phyloP scores from a whole-genome alignment of 2,329 filamentous ascomycete genomes.

The Epichloe coenophiala region DNA sequence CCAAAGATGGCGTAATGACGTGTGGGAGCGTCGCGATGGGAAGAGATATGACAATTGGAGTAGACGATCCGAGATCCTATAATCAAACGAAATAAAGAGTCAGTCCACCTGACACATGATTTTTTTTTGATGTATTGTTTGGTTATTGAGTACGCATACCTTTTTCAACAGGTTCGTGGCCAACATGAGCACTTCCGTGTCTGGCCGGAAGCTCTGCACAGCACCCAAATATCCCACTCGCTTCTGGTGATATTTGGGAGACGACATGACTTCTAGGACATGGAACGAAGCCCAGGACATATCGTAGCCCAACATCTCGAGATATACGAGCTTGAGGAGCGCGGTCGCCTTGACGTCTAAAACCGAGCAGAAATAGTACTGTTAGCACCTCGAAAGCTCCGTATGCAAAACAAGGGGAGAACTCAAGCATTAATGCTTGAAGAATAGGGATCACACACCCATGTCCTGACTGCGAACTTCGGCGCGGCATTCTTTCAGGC shows the following conservation, averaged over 20 bases:
- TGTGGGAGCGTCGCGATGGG: constrained; percentile 87
- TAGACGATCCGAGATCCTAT: constrained; percentile 57
- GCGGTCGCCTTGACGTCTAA: constrained; percentile 90
- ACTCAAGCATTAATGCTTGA: not conserved
- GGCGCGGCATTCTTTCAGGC: constrained; percentile 84
- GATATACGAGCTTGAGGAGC: constrained; percentile 86
- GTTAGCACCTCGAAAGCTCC: not conserved
- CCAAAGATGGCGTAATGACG: constrained; percentile 83
- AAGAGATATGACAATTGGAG: constrained; percentile 65
- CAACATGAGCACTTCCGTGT: constrained; percentile 95
- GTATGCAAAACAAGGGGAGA: not conserved
- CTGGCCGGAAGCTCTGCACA: constrained; percentile 87
- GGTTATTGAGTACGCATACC: constrained; percentile 27
- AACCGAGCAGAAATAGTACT: not conserved
- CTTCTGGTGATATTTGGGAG: constrained; percentile 87
- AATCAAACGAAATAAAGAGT: not conserved
- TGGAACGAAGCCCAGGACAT: constrained; percentile 99
- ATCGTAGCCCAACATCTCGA: constrained; percentile 98
- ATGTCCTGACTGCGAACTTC: constrained; percentile 91
- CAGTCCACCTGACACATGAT: not conserved
- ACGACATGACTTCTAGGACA: constrained; percentile 97
- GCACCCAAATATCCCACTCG: constrained; percentile 88
- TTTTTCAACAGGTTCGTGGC: constrained; percentile 96
- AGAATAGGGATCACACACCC: constrained; percentile 38
- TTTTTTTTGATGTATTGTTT: not conserved